phyloP scores from a whole-genome alignment of 768 basidiomycete genomes.

The Clitopilus passeckerianus region DNA sequence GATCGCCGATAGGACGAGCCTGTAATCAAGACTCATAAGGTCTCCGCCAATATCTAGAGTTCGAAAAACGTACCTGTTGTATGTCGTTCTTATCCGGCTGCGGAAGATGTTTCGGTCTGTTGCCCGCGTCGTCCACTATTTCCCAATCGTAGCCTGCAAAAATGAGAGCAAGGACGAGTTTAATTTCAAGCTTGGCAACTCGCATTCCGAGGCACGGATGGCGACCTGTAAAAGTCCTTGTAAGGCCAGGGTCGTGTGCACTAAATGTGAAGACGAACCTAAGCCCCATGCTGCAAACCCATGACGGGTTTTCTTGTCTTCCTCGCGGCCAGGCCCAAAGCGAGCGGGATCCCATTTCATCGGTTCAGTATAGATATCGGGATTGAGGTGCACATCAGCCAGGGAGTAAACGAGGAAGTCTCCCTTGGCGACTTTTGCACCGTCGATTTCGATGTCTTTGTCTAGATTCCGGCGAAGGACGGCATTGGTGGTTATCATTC shows the following conservation, averaged over 20 bases:
- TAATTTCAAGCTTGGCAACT: slow-evolving; percentile 34
- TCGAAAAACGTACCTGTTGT: slow-evolving; percentile 14
- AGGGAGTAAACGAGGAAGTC: slow-evolving; percentile 29
- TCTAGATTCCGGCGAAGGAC: slow-evolving; percentile 28
- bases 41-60: background rate
- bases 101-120: slow-evolving; percentile 18
- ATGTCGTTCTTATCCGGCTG: slow-evolving; percentile 27
- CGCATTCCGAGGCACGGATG: slow-evolving; percentile 35
- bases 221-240: slow-evolving; percentile 17
- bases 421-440: slow-evolving; percentile 20
- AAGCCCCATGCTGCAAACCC: slow-evolving; percentile 35
- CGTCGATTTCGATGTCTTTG: slow-evolving; percentile 19
- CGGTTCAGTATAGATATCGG: slow-evolving; percentile 28
- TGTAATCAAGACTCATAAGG: slow-evolving; percentile 1
- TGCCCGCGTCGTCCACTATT: slow-evolving; percentile 25
- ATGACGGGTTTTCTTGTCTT: slow-evolving; percentile 27
- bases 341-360: slow-evolving; percentile 28
- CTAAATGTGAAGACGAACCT: slow-evolving; percentile 17
- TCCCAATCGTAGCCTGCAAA: slow-evolving; percentile 28
- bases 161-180: slow-evolving; percentile 28
- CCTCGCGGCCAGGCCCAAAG: slow-evolving; percentile 23
- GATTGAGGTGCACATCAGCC: slow-evolving; percentile 28
- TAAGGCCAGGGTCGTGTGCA: no score
- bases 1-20: slow-evolving; percentile 21
- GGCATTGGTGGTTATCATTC: slow-evolving; percentile 21